Evolutionary conservation across 805 yeast genomes (phyloP), one percentile per base, ranked within the genome.

Genomic region (Hanseniaspora valbyensis): DNA sequence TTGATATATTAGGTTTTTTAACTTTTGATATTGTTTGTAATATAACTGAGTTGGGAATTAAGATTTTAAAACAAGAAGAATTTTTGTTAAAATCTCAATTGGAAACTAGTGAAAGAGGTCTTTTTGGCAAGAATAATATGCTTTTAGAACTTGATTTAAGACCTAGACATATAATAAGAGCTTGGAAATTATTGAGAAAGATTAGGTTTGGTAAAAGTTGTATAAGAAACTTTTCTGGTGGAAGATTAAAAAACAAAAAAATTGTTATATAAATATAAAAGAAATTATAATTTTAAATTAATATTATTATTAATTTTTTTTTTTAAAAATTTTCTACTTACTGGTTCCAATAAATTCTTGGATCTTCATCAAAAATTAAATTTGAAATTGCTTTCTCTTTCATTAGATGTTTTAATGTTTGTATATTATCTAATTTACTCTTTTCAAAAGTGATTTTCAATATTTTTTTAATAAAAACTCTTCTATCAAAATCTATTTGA

Each of bases 21-120:
- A 92, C 98, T 0, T 92, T 92, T 69, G 98, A 92, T 64, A 88
- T 90, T 64, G 98, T 92, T 2, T 94, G 97, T 60, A 81, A 90
- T 8, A 67, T 92, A 46, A 92, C 98, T 0, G 97, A 90, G 66
- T 84, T 81, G 58, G 97, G 97, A 0, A 72, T 90, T 63, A 76
- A 74, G 53, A 80, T 92, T 30, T 88, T 89, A 57, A 76, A 74
- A 49, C 73, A 77, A 24, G 88, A 85, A 60, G 81, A 80, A 53
- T 65, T 67, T 42, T 61, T 78, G 42, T 66, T 64, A 37, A 65
- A 66, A 45, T 40, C 51, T 1, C 44, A 48, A 18, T 33, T 40
- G 3, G 51, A 48, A 48, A 32, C 42, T 24, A 39, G 44, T 25
- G 44, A 48, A 10, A 48, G 51, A 48, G 51, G 51, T 2, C 29